Evolutionary conservation across 139 green algal genomes (phyloP).

Genomic region (Nannochloris sp.): DNA sequence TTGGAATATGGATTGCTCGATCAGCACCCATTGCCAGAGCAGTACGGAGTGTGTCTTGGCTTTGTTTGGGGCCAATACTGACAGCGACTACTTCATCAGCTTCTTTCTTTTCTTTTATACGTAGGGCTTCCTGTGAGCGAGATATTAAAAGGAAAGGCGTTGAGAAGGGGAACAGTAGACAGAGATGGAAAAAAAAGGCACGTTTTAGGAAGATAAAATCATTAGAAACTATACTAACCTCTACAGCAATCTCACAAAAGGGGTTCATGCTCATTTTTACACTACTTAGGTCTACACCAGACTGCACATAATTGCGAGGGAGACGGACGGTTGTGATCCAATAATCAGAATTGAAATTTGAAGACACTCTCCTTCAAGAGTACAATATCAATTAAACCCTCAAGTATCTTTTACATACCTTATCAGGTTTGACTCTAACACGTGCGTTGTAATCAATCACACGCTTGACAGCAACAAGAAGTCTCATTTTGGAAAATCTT

Average conservation of each 20-base stretch:
- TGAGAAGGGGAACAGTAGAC: too few relatives aligned
- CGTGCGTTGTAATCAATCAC: constrained; percentile 83
- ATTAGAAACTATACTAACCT: constrained; percentile 39
- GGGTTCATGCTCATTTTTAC: constrained; percentile 94
- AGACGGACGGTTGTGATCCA: neutral
- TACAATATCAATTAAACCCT: constrained; percentile 38
- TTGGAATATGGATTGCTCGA: constrained; percentile 67
- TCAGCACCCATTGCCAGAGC: constrained; percentile 89
- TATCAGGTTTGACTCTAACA: constrained; percentile 80
- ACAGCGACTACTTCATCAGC: constrained; percentile 81
- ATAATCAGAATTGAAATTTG: neutral
- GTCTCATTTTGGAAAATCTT: constrained; percentile 13
- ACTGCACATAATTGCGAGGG: constrained; percentile 73
- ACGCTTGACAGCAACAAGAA: constrained; percentile 31
- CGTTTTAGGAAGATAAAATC: neutral
- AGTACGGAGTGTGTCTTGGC: constrained; percentile 77
- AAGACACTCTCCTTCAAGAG: neutral
- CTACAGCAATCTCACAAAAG: constrained; percentile 93
- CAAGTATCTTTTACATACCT: constrained; percentile 39
- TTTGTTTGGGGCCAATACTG: constrained; percentile 58
- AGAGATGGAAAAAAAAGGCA: neutral
- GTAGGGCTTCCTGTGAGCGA: constrained; percentile 69
- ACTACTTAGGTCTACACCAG: constrained; percentile 66
- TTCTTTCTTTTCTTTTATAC: constrained; percentile 66
- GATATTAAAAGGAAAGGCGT: neutral